Percentiles rank a stretch among this genome's conserved stretches.
phyloP scores from a whole-genome alignment of 2,329 filamentous ascomycete species.

The Ceratocystis smalleyi region DNA sequence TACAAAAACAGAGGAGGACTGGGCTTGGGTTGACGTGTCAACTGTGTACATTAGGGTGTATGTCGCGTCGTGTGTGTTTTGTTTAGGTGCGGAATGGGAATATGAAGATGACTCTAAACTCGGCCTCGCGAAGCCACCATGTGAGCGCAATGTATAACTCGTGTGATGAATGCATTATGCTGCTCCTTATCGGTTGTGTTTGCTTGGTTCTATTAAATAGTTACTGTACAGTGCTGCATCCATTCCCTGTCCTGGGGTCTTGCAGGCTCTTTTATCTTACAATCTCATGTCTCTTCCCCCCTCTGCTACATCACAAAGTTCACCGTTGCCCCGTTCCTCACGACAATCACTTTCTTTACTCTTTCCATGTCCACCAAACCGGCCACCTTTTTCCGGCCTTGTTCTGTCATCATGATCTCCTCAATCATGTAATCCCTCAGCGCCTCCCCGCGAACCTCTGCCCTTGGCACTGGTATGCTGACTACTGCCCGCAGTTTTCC shows the following conservation, averaged over 20 bases:
- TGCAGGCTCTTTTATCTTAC: not conserved
- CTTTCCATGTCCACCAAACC: conserved; percentile 31
- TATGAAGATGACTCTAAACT: conserved; percentile 10
- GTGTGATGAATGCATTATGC: no score
- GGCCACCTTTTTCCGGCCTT: conserved; percentile 41
- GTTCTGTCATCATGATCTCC: conserved; percentile 44
- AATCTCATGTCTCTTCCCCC: not conserved
- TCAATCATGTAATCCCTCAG: conserved; percentile 46
- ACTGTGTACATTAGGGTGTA: conserved; percentile 17
- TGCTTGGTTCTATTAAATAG: not conserved
- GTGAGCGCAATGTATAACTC: not conserved
- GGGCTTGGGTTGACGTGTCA: conserved; percentile 4
- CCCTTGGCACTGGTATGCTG: conserved; percentile 40
- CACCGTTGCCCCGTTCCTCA: conserved; percentile 50
- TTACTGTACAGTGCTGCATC: not conserved
- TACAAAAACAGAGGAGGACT: conserved; percentile 6
- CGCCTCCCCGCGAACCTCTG: conserved; percentile 22
- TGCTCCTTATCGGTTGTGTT: no score
- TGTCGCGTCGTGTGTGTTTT: not conserved
- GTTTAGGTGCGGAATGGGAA: conserved; percentile 12
- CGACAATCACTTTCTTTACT: conserved; percentile 51
- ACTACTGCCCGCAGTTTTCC: conserved; percentile 58
- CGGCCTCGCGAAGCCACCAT: not conserved
- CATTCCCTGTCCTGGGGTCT: not conserved
- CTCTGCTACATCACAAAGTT: conserved; percentile 49